phyloP scores from a whole-genome alignment of 345 rosid genomes.

The Ceriops decandra region DNA sequence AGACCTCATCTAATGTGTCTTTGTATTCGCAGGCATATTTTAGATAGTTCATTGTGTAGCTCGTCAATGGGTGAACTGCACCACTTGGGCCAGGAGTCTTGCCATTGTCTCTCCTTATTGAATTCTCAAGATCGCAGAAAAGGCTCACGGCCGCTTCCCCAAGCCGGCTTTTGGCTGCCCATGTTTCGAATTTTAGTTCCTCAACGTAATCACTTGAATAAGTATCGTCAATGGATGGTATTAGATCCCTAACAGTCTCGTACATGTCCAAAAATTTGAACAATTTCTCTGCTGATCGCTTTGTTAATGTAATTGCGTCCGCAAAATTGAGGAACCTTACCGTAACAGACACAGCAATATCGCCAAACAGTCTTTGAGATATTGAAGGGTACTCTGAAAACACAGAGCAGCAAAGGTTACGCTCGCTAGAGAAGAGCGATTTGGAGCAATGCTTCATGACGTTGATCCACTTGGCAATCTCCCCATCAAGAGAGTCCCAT shows the following conservation, averaged over 20 bases:
- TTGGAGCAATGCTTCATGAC: slow-evolving; percentile 15
- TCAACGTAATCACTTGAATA: neutral
- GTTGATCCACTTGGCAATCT: slow-evolving; percentile 13
- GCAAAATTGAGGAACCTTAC: slow-evolving; percentile 22
- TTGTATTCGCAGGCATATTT: slow-evolving; percentile 27
- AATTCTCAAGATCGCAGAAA: slow-evolving; percentile 24
- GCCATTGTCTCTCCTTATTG: slow-evolving; percentile 20
- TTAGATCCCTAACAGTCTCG: slow-evolving; percentile 16
- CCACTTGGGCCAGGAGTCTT: slow-evolving; percentile 24
- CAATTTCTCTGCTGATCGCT: slow-evolving; percentile 23
- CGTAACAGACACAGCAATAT: slow-evolving; percentile 6
- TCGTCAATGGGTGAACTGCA: slow-evolving; percentile 27
- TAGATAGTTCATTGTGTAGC: slow-evolving; percentile 29
- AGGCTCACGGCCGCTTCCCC: slow-evolving; percentile 22
- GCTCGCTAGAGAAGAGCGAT: slow-evolving; percentile 10
- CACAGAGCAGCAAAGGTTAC: slow-evolving; percentile 12
- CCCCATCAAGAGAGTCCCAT: slow-evolving; percentile 20
- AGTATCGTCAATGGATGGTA: slow-evolving; percentile 3
- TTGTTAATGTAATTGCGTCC: slow-evolving; percentile 15
- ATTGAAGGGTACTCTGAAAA: slow-evolving; percentile 12
- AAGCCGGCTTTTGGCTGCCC: slow-evolving; percentile 6
- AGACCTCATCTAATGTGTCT: slow-evolving; percentile 21
- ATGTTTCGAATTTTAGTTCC: slow-evolving; percentile 5
- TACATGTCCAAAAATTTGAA: slow-evolving; percentile 28
- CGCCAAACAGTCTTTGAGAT: slow-evolving; percentile 1